Base-by-base conservation (phyloP, 257 asterid genomes). In the Phtheirospermum japonicum region DNA sequence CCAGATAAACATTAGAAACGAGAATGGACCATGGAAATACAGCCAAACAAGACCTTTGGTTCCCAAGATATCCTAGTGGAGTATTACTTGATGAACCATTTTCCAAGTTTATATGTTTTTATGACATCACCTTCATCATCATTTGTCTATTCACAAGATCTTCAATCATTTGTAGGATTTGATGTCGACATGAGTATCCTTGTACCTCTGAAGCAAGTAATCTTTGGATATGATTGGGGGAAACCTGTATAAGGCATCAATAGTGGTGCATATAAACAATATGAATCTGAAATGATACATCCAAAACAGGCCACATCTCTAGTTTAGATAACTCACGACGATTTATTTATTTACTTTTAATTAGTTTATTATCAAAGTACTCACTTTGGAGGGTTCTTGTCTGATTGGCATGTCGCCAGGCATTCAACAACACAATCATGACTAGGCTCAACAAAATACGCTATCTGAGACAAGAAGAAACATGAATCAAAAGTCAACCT, bases 381-480 rank as follows among this genome's bases (percentile, higher is more conserved):
- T 68, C 73, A 87, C 99, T 71, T 89, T 5, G 95, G 95, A 63
- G 95, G 99, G 72, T 83, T 80, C 50, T 79, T 77, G 59, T 75
- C 77, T 5, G 97, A 87, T 57, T 83, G 95, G 72, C 96, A 93
- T 30, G 95, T 77, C 5, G 84, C 83, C 63, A 93, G 74, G 76
- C 97, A 93, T 82, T 89, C 85, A n/a, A 93, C 88, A 6, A 83
- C 18, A 68, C 93, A 93, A 8, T 93, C 94, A 42, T 83, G 93
- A 71, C 52, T 79, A 43, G 96, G 95, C 55, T 81, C 82, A 59
- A 82, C 71, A 63, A 93, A 93, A 67, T 54, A 93, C 7, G 94
- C 88, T 74, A 93, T 79, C 99, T 93, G 88, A 11, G 56, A 54
- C 40, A 67, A 55, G 48, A 59, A 71, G 60, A 40, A 40, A 32